These are phyloP conservation scores for Gossypium thurberi DNA, from an alignment of 345 rosid species.

Conservation along the genomic window DNA sequence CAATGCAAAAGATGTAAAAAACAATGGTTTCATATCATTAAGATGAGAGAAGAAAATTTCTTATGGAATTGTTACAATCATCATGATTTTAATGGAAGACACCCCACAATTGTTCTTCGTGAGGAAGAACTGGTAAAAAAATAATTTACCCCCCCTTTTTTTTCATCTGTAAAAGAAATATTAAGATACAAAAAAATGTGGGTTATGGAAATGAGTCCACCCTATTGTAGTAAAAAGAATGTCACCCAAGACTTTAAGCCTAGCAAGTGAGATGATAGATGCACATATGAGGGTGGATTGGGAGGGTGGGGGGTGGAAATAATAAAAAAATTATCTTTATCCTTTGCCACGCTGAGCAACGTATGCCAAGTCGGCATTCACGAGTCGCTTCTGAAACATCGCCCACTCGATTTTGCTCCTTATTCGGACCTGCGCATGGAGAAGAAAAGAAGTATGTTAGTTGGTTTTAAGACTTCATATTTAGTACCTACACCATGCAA, in stretches of 20 bases:
- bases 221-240: conserved; percentile 8
- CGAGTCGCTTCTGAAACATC: conserved; percentile 61
- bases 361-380: conserved; percentile 57
- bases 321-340: conserved; percentile 4
- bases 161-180: conserved; percentile 10
- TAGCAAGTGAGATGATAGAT: conserved; percentile 10
- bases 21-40: not conserved
- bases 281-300: conserved; percentile 10
- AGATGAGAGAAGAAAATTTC: no score
- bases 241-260: not conserved
- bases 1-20: not conserved
- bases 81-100: no score
- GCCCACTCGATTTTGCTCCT: conserved; percentile 85
- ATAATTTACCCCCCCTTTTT: not conserved
- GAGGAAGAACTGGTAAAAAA: not conserved
- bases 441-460: not conserved
- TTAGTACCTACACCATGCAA: not conserved
- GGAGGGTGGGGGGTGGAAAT: not conserved
- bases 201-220: conserved; percentile 17
- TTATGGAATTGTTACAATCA: no score
- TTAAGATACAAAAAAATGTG: conserved; percentile 19
- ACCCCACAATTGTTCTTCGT: not conserved
- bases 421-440: conserved; percentile 54
- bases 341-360: conserved; percentile 24
- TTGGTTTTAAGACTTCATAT: not conserved